Percentiles rank a stretch among this genome's conserved stretches.
Evolutionary conservation across 2,329 filamentous ascomycete genomes (phyloP).

Genomic region (Arthroderma uncinatum): DNA sequence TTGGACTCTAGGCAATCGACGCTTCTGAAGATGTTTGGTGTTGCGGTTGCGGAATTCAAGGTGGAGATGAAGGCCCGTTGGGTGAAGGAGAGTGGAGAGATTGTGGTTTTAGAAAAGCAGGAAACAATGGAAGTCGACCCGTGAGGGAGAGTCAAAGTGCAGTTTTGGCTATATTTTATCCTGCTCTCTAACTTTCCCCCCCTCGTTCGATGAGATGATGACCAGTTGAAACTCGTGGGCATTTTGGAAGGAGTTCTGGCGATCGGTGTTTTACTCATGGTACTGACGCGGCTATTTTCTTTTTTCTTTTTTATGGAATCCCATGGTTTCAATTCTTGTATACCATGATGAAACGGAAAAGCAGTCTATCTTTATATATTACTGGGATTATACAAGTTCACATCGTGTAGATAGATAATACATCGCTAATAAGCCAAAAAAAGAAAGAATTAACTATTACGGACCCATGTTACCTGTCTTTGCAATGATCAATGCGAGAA

Average conservation of each 20-base stretch:
- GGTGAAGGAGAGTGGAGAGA: constrained; percentile 30
- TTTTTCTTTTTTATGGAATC: background rate
- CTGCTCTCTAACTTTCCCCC: background rate
- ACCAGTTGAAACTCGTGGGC: background rate
- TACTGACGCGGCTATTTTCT: background rate
- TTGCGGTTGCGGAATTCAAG: constrained; percentile 82
- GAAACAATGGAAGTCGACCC: constrained; percentile 35
- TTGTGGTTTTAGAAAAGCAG: constrained; percentile 29
- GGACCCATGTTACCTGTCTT: constrained; percentile 2
- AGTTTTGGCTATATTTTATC: background rate
- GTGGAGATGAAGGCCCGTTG: constrained; percentile 63
- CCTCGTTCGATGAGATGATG: background rate
- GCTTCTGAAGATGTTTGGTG: constrained; percentile 83
- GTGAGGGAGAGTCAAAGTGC: constrained; percentile 9
- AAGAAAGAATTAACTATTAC: background rate
- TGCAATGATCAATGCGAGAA: constrained; percentile 15
- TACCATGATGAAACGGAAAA: background rate
- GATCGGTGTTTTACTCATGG: background rate
- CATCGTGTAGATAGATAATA: constrained; percentile 1
- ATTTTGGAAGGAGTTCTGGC: background rate
- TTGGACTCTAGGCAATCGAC: constrained; percentile 88
- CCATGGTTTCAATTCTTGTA: background rate
- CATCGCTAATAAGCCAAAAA: background rate
- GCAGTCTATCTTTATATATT: background rate
- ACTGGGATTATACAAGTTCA: background rate